Evolutionary conservation across 2,329 filamentous ascomycete genomes (phyloP).

Genomic region (Chlorencoelia australis): DNA sequence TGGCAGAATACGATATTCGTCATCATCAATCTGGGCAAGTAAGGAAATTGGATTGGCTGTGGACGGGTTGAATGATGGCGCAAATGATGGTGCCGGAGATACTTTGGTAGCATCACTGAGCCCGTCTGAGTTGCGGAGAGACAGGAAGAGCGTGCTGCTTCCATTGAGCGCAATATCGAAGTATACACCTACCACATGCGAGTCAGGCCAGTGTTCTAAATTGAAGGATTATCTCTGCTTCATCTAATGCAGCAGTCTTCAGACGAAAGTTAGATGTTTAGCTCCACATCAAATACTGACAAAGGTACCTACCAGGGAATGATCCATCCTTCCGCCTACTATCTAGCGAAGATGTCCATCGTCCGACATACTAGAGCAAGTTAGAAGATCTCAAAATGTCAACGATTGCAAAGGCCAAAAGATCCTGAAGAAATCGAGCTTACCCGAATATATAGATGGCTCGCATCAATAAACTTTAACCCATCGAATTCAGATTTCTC

Average conservation of each 20-base stretch:
- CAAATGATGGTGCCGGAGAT: conserved; percentile 1
- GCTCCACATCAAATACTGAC: not conserved
- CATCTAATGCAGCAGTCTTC: no score
- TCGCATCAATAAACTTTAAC: conserved; percentile 17
- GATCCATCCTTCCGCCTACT: conserved; percentile 16
- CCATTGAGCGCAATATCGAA: conserved; percentile 19
- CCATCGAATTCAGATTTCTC: conserved; percentile 9
- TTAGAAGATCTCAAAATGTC: no score
- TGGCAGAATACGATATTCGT: conserved; percentile 20
- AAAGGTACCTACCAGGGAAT: conserved; percentile 16
- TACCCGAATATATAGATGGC: conserved; percentile 18
- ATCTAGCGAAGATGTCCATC: conserved; percentile 16
- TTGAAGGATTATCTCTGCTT: not conserved
- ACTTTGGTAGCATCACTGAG: not conserved
- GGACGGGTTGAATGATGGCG: conserved; percentile 10
- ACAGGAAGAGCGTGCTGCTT: conserved; percentile 14
- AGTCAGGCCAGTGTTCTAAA: conserved; percentile 1
- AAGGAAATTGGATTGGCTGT: conserved; percentile 18
- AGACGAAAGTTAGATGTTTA: no score
- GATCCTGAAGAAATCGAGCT: no score
- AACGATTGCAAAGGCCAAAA: no score
- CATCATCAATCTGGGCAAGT: conserved; percentile 18
- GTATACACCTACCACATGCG: conserved; percentile 13
- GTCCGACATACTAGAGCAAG: conserved; percentile 18
- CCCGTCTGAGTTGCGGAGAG: conserved; percentile 11